A percentile compares a stretch with the other conserved stretches of the same genome.
These are phyloP conservation scores for Ustilago esculenta DNA, from an alignment of 1,284 basidiomycete species.

Conservation along the genomic window DNA sequence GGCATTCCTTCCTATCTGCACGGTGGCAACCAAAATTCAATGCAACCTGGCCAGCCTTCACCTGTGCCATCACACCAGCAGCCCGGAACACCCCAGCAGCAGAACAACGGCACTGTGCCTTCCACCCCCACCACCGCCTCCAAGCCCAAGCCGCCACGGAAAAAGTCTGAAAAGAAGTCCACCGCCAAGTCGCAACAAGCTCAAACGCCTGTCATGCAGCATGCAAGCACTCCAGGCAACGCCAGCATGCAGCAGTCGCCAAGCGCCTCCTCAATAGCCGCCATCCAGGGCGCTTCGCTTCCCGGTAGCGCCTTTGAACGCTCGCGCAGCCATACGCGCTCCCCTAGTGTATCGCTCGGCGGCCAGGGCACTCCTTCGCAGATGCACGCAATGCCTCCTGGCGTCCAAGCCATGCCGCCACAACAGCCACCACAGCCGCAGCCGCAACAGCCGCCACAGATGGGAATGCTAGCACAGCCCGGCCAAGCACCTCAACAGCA, in stretches of 20 bases:
- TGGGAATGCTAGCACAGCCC: conserved; percentile 28
- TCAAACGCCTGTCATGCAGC: conserved; percentile 46
- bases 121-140: conserved; percentile 30
- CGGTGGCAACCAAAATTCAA: conserved; percentile 19
- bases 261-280: conserved; percentile 38
- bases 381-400: conserved; percentile 38
- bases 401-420: conserved; percentile 23
- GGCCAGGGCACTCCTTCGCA: conserved; percentile 43
- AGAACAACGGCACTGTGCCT: conserved; percentile 25
- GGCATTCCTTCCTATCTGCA: conserved; percentile 47
- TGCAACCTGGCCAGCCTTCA: conserved; percentile 31
- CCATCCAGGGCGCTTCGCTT: conserved; percentile 38
- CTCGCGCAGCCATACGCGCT: conserved; percentile 51
- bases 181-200: conserved; percentile 32
- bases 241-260: conserved; percentile 39
- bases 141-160: conserved; percentile 42
- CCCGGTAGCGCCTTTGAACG: conserved; percentile 44
- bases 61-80: conserved; percentile 32
- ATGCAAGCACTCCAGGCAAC: conserved; percentile 24
- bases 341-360: conserved; percentile 44
- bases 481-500: conserved; percentile 27
- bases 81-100: conserved; percentile 36
- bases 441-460: conserved; percentile 20
- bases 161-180: conserved; percentile 48
- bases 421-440: conserved; percentile 19